Conservation (phyloP, 805 yeast genomes). For the Starmerella sirachaensis region DNA sequence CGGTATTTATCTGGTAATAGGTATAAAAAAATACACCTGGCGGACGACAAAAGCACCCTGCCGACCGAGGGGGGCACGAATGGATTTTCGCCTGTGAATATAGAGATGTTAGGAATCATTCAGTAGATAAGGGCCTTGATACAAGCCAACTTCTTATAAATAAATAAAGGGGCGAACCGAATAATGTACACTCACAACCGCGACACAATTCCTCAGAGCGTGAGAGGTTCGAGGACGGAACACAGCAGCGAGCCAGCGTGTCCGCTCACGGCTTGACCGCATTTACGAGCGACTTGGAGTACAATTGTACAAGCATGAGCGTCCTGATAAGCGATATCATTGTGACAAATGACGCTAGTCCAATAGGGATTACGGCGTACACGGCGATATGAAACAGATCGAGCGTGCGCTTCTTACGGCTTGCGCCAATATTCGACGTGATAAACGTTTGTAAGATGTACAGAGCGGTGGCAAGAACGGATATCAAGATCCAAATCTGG, state of each 20-base stretch:
- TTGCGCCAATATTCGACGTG: constrained; percentile 44
- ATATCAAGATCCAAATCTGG: constrained; percentile 86
- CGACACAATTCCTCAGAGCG: no score
- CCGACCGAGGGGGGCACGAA: no score
- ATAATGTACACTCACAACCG: no score
- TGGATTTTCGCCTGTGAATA: no score
- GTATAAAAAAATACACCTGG: no score
- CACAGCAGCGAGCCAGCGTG: neutral
- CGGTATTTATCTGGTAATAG: no score
- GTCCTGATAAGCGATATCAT: constrained; percentile 75
- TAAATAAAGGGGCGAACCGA: no score
- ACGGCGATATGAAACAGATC: constrained; percentile 83
- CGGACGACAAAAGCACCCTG: no score
- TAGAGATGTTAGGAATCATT: no score
- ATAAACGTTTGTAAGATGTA: constrained; percentile 81
- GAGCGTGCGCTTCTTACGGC: constrained; percentile 43
- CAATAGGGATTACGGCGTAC: constrained; percentile 97
- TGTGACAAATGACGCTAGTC: constrained; percentile 83
- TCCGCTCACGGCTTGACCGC: constrained; percentile 2
- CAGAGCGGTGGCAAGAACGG: constrained; percentile 67
- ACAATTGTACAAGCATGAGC: constrained; percentile 55
- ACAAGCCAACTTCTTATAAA: no score
- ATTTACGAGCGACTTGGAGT: constrained; percentile 30
- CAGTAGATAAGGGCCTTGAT: no score
- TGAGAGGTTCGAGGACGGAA: no score